Conservation (phyloP, 2,329 filamentous ascomycete genomes). For the Talaromyces verruculosus region DNA sequence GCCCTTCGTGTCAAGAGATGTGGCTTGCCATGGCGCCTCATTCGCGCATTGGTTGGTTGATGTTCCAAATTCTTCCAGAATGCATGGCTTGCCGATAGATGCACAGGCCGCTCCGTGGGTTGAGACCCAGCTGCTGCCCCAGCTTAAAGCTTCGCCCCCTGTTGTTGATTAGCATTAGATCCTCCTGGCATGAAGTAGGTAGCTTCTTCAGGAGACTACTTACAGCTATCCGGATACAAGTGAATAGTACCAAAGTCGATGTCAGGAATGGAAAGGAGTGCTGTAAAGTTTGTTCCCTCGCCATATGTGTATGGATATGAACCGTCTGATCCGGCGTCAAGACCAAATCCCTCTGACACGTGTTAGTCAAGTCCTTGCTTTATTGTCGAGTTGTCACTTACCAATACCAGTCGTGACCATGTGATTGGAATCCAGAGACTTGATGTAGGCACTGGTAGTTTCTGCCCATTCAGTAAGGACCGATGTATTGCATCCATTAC, state of each 20-base stretch:
- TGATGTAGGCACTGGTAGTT: constrained; percentile 61
- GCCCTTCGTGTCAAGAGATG: constrained; percentile 34
- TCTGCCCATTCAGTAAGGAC: constrained; percentile 62
- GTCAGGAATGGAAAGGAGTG: constrained; percentile 53
- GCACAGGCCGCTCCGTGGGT: constrained; percentile 45
- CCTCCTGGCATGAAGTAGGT: background rate
- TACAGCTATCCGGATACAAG: constrained; percentile 52
- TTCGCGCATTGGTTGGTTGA: constrained; percentile 31
- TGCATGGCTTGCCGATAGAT: constrained; percentile 41
- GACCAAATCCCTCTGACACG: constrained; percentile 58
- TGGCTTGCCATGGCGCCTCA: constrained; percentile 39
- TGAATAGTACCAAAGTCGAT: constrained; percentile 60
- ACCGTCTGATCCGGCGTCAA: constrained; percentile 47
- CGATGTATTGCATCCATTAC: constrained; percentile 58
- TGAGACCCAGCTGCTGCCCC: constrained; percentile 51
- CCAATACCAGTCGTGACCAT: constrained; percentile 63
- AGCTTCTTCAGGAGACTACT: constrained; percentile 9
- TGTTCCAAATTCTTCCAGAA: constrained; percentile 45
- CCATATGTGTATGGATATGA: constrained; percentile 54
- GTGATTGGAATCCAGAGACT: constrained; percentile 60
- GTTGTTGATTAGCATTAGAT: background rate
- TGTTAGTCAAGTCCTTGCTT: background rate
- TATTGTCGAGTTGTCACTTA: constrained; percentile 13
- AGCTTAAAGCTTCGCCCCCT: constrained; percentile 42
- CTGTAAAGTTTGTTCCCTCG: constrained; percentile 55